Conservation (phyloP, 345 rosid species). For the Syzygium grande region DNA sequence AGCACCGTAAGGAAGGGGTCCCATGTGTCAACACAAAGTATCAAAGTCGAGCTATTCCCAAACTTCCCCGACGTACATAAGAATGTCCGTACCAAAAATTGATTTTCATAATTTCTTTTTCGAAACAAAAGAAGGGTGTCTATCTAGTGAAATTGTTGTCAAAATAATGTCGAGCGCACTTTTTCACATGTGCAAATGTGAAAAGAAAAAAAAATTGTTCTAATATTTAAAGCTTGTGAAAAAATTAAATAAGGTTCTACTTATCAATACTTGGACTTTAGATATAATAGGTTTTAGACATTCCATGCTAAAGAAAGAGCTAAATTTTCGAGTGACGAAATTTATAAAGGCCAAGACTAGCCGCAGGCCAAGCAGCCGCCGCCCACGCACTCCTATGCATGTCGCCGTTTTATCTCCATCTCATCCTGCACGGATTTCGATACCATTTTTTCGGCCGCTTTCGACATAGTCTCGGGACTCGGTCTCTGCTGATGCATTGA, state of each 20-base stretch:
- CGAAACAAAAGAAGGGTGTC: no score
- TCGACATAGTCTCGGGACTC: neutral
- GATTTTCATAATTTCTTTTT: neutral
- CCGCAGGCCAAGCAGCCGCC: neutral
- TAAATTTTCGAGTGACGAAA: neutral
- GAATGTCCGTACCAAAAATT: neutral
- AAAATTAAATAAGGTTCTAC: neutral
- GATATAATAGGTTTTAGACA: neutral
- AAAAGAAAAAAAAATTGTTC: neutral
- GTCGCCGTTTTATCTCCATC: neutral
- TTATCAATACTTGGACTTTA: neutral
- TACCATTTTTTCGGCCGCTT: neutral
- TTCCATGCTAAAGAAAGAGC: neutral
- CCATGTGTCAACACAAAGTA: neutral
- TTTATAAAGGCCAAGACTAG: neutral
- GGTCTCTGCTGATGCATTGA: neutral
- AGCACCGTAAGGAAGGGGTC: no score
- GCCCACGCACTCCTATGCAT: neutral
- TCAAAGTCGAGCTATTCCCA: neutral
- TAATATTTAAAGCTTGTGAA: neutral
- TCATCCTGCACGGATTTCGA: neutral
- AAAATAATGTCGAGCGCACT: neutral
- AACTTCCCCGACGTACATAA: neutral
- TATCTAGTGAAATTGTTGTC: neutral
- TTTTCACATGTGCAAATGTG: neutral